phyloP scores from a whole-genome alignment of 2,329 filamentous ascomycete species.

The Coniochaeta prunicola region DNA sequence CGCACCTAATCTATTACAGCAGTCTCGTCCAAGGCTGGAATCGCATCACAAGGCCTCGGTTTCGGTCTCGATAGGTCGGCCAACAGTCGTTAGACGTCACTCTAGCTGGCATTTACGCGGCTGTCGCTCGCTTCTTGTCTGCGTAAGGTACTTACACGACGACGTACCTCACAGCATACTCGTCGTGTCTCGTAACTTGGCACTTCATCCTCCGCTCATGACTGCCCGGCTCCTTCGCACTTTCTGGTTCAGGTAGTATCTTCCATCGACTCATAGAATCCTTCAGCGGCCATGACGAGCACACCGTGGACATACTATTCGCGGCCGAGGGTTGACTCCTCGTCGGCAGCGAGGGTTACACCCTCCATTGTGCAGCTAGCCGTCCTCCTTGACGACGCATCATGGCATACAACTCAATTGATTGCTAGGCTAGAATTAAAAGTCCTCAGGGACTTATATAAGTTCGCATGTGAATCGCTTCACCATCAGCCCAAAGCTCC shows the following conservation, averaged over 20 bases:
- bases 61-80: background rate
- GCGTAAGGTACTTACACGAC: background rate
- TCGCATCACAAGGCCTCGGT: background rate
- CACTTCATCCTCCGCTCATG: background rate
- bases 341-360: background rate
- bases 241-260: background rate
- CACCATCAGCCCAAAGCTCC: background rate
- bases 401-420: background rate
- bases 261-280: background rate
- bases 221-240: background rate
- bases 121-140: background rate
- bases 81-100: background rate
- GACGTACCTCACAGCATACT: background rate
- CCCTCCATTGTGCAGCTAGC: background rate
- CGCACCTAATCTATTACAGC: constrained; percentile 1
- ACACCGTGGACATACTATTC: background rate
- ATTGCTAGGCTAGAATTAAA: background rate
- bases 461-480: background rate
- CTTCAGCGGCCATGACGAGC: background rate
- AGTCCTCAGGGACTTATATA: background rate
- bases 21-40: background rate
- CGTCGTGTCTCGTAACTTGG: background rate
- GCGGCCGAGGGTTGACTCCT: background rate
- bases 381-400: background rate
- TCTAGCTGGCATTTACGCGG: background rate